A percentile compares a stretch with the other conserved stretches of the same genome.
Evolutionary conservation across 177 flowering plant species (phyloP).

Genomic region (Telopea speciosissima): DNA sequence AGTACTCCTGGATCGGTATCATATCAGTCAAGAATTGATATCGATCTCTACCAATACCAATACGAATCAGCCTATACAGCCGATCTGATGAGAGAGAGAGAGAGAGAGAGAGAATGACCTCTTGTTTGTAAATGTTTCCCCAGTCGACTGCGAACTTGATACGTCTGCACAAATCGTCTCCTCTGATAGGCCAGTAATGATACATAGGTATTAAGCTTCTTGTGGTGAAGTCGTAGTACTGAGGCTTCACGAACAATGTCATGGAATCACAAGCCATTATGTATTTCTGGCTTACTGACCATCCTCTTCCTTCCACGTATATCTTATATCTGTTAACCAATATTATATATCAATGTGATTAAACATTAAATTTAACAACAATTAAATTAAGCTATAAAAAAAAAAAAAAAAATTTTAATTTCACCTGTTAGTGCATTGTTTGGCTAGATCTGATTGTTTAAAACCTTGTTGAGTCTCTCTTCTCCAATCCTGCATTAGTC

Average conservation of each 20-base stretch:
- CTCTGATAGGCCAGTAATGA: conserved; percentile 16
- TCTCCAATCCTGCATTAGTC: conserved; percentile 10
- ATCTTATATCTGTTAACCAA: conserved; percentile 11
- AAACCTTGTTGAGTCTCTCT: conserved; percentile 2
- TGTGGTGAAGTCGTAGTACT: conserved; percentile 12
- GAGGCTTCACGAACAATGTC: conserved; percentile 8
- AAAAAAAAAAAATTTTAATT: not conserved
- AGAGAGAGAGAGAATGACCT: not conserved
- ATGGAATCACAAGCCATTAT: conserved; percentile 15
- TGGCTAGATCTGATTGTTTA: conserved; percentile 1
- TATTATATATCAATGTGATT: too few species aligned
- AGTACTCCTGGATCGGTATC: too few species aligned
- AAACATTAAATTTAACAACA: not conserved
- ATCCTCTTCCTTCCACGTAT: conserved; percentile 10
- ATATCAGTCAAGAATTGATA: too few species aligned
- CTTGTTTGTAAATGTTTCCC: conserved; percentile 13
- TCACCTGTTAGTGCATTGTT: conserved; percentile 10
- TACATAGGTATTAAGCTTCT: conserved; percentile 10
- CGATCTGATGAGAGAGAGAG: too few species aligned
- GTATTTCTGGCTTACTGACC: conserved; percentile 17
- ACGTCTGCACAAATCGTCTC: conserved; percentile 10
- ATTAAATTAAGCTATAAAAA: not conserved
- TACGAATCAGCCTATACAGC: too few species aligned
- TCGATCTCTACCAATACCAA: too few species aligned
- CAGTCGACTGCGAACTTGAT: conserved; percentile 16